Percentiles rank a stretch among this genome's conserved stretches.
phyloP scores from a whole-genome alignment of 2,329 filamentous ascomycete genomes.

The Claviceps arundinis region DNA sequence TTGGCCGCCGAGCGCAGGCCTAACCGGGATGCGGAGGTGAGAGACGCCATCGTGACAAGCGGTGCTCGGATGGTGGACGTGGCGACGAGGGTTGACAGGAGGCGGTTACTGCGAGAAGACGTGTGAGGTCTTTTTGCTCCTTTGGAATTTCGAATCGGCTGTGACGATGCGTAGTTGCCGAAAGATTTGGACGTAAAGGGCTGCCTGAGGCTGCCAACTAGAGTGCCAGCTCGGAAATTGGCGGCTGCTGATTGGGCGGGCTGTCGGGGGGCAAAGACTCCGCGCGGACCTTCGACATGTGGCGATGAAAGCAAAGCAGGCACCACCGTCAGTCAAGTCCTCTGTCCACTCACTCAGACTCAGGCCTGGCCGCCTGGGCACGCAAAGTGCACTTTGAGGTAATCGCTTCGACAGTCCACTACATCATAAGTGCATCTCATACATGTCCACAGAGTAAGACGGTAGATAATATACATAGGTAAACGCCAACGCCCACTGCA shows the following conservation, averaged over 20 bases:
- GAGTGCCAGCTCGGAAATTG: constrained; percentile 32
- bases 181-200: constrained; percentile 26
- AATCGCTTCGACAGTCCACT: no score
- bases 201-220: constrained; percentile 30
- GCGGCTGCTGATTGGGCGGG: constrained; percentile 28
- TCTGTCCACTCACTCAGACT: no score
- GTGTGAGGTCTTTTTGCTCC: constrained; percentile 36
- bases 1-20: constrained; percentile 47
- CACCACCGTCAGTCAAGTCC: no score
- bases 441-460: background rate
- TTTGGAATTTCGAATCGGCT: constrained; percentile 14
- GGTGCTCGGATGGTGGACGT: constrained; percentile 4
- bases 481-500: background rate
- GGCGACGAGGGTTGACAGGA: constrained; percentile 3
- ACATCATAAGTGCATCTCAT: background rate
- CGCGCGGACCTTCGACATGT: no score
- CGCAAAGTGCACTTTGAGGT: no score
- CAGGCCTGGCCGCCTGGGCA: no score
- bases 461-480: background rate
- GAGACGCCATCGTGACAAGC: constrained; percentile 44
- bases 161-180: constrained; percentile 25
- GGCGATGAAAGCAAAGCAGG: no score
- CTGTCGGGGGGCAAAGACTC: no score
- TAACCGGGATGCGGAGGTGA: constrained; percentile 54
- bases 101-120: constrained; percentile 10